Conservation (phyloP, 2,329 filamentous ascomycete species). For the Ophiostoma piceae region DNA sequence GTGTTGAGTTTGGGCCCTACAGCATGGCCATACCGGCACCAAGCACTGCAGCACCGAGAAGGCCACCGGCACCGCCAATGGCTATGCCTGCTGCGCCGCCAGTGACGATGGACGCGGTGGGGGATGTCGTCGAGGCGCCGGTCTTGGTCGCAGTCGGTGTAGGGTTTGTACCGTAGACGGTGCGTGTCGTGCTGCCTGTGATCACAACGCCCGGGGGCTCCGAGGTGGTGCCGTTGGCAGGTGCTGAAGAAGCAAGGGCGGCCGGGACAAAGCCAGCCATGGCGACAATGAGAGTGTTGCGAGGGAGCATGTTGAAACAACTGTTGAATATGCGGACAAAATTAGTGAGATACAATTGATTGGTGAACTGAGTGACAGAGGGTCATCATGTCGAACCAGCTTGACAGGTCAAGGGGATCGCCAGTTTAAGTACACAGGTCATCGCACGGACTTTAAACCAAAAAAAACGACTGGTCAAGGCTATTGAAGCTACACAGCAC, state of each 20-base stretch:
- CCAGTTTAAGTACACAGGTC: neutral
- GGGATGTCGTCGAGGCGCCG: neutral
- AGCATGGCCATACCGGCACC: constrained; percentile 1
- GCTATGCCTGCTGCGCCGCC: neutral
- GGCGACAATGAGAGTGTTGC: neutral
- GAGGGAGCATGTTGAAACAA: neutral
- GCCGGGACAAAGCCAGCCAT: neutral
- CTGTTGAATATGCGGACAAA: neutral
- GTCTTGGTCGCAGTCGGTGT: constrained; percentile 13
- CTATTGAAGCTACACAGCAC: neutral
- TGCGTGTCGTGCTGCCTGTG: constrained; percentile 20
- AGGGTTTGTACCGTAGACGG: constrained; percentile 23
- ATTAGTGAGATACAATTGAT: neutral
- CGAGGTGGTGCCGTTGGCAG: neutral
- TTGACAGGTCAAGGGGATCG: neutral
- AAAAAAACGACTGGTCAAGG: neutral
- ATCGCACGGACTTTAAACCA: neutral
- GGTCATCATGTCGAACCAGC: neutral
- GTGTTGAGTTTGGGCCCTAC: neutral
- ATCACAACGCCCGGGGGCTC: constrained; percentile 19
- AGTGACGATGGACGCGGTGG: neutral
- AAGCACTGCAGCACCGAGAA: neutral
- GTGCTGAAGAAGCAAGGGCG: neutral
- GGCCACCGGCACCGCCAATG: neutral
- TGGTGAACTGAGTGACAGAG: neutral